Conservation (phyloP, 2,329 filamentous ascomycete species). For the Helminthosporium solani region DNA sequence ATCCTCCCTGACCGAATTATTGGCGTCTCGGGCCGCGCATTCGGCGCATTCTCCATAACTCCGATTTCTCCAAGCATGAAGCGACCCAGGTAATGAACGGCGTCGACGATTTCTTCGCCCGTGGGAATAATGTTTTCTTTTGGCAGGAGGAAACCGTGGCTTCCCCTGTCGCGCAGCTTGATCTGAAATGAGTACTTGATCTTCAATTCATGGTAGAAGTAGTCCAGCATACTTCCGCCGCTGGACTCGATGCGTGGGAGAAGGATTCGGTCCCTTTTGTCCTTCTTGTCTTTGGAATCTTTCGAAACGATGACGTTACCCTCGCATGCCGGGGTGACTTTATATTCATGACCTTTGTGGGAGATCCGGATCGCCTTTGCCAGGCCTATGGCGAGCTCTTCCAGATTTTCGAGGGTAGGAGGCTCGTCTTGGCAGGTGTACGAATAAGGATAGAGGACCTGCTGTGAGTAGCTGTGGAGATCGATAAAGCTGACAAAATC, state of each 20-base stretch:
- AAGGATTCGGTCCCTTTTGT: slow-evolving; percentile 29
- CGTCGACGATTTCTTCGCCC: slow-evolving; percentile 81
- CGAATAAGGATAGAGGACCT: slow-evolving; percentile 88
- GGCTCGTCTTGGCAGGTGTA: slow-evolving; percentile 78
- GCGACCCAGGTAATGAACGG: slow-evolving; percentile 79
- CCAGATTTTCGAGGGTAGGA: slow-evolving; percentile 84
- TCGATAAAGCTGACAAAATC: slow-evolving; percentile 85
- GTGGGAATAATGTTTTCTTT: slow-evolving; percentile 84
- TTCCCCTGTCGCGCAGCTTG: slow-evolving; percentile 89
- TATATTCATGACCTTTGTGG: slow-evolving; percentile 66
- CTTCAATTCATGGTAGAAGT: slow-evolving; percentile 85
- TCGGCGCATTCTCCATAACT: slow-evolving; percentile 12
- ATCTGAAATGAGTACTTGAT: slow-evolving; percentile 89
- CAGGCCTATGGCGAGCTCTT: slow-evolving; percentile 84
- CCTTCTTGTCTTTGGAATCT: slow-evolving; percentile 33
- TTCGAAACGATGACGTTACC: slow-evolving; percentile 60
- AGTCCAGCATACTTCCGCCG: slow-evolving; percentile 87
- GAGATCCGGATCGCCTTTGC: slow-evolving; percentile 86
- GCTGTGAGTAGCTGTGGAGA: slow-evolving; percentile 92
- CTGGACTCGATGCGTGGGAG: slow-evolving; percentile 66
- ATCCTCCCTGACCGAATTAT: not conserved
- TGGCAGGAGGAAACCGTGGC: slow-evolving; percentile 89
- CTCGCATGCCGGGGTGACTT: slow-evolving; percentile 81
- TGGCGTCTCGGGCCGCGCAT: slow-evolving; percentile 1
- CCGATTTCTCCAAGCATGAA: slow-evolving; percentile 62